phyloP scores from a whole-genome alignment of 2,329 filamentous ascomycete species.

The Celoporthe dispersa region DNA sequence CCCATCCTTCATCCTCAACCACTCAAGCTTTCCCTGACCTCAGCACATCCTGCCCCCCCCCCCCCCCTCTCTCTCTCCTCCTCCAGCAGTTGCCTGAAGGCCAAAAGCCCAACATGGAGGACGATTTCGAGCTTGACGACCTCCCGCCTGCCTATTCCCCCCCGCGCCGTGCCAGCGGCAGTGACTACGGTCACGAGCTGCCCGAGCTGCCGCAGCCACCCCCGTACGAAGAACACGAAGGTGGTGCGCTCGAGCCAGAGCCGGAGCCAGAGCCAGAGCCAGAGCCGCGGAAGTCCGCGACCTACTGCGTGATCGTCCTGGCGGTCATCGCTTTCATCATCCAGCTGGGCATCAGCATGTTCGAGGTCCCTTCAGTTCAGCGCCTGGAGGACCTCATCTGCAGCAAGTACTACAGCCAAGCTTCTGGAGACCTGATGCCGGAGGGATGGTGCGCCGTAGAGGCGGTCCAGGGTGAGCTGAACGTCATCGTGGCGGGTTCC shows the following conservation, averaged over 20 bases:
- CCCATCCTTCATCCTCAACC: background rate
- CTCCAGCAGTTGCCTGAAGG: background rate
- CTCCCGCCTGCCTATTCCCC: background rate
- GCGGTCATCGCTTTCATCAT: constrained; percentile 18
- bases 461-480: constrained; percentile 11
- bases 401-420: background rate
- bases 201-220: background rate
- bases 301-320: constrained; percentile 9
- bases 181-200: background rate
- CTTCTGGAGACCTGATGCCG: background rate
- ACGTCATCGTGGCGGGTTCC: background rate
- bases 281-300: constrained; percentile 3
- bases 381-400: constrained; percentile 25
- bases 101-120: background rate
- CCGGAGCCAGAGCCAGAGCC: too few species aligned
- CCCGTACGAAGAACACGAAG: background rate
- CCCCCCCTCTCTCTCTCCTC: background rate
- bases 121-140: background rate
- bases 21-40: background rate
- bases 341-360: constrained; percentile 17
- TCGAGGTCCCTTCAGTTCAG: constrained; percentile 18
- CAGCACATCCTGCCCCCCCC: background rate
- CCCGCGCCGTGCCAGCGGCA: background rate
- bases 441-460: background rate
- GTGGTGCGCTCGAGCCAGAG: background rate